Evolutionary conservation across 345 rosid genomes (phyloP), one percentile per base, ranked within the genome.

Genomic region (Pistacia integerrima): DNA sequence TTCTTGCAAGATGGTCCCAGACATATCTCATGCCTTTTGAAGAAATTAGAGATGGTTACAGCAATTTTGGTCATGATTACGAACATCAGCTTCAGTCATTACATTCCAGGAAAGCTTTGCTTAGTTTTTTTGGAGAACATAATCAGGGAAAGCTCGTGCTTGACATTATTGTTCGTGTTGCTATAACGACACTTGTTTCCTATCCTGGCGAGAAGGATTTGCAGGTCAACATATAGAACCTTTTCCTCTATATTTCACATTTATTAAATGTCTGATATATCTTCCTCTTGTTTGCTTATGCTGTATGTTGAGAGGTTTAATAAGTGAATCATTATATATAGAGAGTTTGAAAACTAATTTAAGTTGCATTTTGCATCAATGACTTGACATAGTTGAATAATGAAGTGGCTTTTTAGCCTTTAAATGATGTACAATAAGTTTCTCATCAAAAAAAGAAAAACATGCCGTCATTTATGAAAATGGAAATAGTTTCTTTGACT

Each of bases 171-270:
- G 91, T 96, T 67, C 93, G 89, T 58, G 82, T 93, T 82, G 86
- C 93, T 70, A 78, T 86, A 77, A 88, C 90, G 70, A 83, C 99
- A 57, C 89, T 96, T 75, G 75, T 89, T 83, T 89, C 97, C 59
- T 96, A 93, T 81, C 97, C 99, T 49, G 99, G 99, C 81, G 98
- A 93, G 84, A 96, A 90, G 55, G 87, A 88, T 86, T 87, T 96
- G 89, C 99, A 96, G 98, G 99, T 96, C 84, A 46, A 35, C 56
- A 20, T 80, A 11, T 69, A 69, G 70, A 74, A 41, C 49, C 20
- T 64, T 76, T 48, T 69, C 70, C 67, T 51, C 64, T 11, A 61
- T 8, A 13, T 68, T 60, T 71, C 72, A 35, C 58, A 78, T 71
- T 66, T 58, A 58, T 67, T 46, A 16, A 33, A 20, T 67, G 59